Evolutionary conservation across 2,329 filamentous ascomycete genomes (phyloP).

Genomic region (Apiospora kogelbergensis): DNA sequence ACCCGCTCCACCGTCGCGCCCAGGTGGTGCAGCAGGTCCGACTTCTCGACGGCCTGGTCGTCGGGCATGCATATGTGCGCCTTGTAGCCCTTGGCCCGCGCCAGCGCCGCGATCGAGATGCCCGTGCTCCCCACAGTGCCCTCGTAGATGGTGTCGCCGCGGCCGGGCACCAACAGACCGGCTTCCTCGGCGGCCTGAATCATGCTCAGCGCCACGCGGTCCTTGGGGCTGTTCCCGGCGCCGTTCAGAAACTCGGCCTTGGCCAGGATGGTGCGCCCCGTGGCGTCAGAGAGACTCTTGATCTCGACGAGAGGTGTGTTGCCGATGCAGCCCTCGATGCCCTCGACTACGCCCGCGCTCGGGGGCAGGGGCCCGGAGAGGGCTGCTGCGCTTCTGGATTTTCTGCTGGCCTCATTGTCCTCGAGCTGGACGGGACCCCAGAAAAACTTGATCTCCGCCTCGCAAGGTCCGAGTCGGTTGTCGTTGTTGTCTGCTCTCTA

Average conservation of each 20-base stretch:
- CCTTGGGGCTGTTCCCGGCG: constrained; percentile 90
- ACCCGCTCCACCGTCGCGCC: constrained; percentile 93
- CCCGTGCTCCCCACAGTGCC: constrained; percentile 96
- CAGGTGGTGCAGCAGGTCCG: constrained; percentile 81
- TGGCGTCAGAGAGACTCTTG: constrained; percentile 79
- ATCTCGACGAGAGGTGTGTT: constrained; percentile 89
- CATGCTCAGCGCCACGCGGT: constrained; percentile 89
- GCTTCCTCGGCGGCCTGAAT: constrained; percentile 78
- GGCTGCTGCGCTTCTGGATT: constrained; percentile 17
- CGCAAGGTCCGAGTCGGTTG: constrained; percentile 15
- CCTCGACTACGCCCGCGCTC: constrained; percentile 58
- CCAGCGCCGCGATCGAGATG: constrained; percentile 88
- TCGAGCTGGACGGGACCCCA: constrained; percentile 54
- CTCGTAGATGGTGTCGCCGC: constrained; percentile 95
- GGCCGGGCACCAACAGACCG: constrained; percentile 73
- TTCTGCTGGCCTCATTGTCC: constrained; percentile 47
- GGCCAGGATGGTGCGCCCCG: constrained; percentile 84
- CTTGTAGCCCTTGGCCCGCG: constrained; percentile 82
- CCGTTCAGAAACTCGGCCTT: constrained; percentile 98
- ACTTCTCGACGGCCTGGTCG: constrained; percentile 87
- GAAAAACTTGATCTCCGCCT: constrained; percentile 45
- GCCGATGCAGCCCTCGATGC: constrained; percentile 89
- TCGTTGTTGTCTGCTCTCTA: constrained; percentile 13
- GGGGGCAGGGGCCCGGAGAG: constrained; percentile 19
- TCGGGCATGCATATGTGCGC: constrained; percentile 98